phyloP scores from a whole-genome alignment of 2,329 filamentous ascomycete species.

The Pyricularia grisea region DNA sequence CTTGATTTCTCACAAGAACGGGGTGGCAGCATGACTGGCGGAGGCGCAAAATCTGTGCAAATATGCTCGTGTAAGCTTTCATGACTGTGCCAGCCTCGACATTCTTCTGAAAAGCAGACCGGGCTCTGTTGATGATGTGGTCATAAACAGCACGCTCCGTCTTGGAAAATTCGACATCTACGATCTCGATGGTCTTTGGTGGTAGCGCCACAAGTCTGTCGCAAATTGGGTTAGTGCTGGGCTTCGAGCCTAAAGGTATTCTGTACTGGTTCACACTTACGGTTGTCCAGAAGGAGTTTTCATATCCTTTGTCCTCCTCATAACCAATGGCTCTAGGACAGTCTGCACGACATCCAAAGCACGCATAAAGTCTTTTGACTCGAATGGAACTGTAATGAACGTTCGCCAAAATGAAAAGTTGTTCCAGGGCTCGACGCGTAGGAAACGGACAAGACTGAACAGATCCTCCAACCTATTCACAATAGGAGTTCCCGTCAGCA shows the following conservation, averaged over 20 bases:
- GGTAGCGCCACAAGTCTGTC: constrained; percentile 66
- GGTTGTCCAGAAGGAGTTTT: constrained; percentile 73
- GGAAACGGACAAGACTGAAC: constrained; percentile 84
- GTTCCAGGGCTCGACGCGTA: constrained; percentile 93
- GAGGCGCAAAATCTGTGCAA: constrained; percentile 88
- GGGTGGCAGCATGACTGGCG: constrained; percentile 94
- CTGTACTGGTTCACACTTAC: constrained; percentile 14
- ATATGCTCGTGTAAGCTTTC: constrained; percentile 94
- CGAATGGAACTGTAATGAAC: constrained; percentile 95
- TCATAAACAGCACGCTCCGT: constrained; percentile 88
- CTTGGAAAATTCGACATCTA: constrained; percentile 76
- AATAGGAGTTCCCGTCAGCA: constrained; percentile 88
- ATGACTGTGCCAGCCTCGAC: constrained; percentile 86
- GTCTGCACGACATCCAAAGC: constrained; percentile 96
- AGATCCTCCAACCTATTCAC: constrained; percentile 93
- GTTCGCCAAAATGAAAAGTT: constrained; percentile 99
- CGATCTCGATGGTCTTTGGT: constrained; percentile 71
- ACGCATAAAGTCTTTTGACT: constrained; percentile 87
- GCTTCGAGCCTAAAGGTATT: background rate
- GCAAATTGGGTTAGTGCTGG: constrained; percentile 7
- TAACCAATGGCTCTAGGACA: constrained; percentile 88
- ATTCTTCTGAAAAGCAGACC: constrained; percentile 75
- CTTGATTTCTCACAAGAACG: constrained; percentile 74
- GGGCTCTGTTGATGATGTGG: constrained; percentile 75
- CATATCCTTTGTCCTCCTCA: constrained; percentile 96